Evolutionary conservation across 345 rosid species (phyloP), one percentile per base, ranked within the genome.

Genomic region (Eucalyptus grandis): DNA sequence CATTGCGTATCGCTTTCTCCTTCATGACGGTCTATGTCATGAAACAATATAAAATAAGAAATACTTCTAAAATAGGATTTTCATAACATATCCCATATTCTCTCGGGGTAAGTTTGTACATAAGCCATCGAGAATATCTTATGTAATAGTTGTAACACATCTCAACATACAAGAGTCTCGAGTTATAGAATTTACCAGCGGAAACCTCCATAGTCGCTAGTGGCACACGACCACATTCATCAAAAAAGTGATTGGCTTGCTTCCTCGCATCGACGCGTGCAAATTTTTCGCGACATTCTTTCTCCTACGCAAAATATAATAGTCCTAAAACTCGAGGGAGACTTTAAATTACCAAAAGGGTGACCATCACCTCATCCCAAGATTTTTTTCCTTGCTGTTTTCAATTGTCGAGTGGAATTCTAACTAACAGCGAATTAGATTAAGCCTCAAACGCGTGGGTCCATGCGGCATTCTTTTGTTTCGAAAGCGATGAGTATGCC

Each of bases 151-250:
- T 37, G 9, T 40, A 22, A 21, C 30, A 40, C 0, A 8, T 6
- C 83, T 72, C 7, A 2, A 43, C 14, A 21, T 24, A 72, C 7
- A 21, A 72, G 26, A 6, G 46, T 72, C 43, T 37, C 3, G 27
- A 19, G 27, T 19, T 72, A 11, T 34, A 21, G 40, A 34, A 34
- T 34, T 69, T 40, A 34, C 82, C 2, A 37, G 15, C 3, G 0
- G 0, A 11, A 11, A 77, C 15, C 27, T 40, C 22, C 37, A 15
- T 8, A 10, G 7, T 37, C 1, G 5, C 27, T 11, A 6, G 27
- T 4, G 30, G 30, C 30, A 72, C 82, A 37, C 0, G 5, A 22
- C 85, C 5, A 12, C 30, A 14, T 77, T 77, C 11, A 77, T 21
- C 4, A 3, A 19, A 77, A 40, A 77, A 40, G 27, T 44, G 27